Evolutionary conservation across 2,329 filamentous ascomycete species (phyloP).

Genomic region (Hortaea werneckii): DNA sequence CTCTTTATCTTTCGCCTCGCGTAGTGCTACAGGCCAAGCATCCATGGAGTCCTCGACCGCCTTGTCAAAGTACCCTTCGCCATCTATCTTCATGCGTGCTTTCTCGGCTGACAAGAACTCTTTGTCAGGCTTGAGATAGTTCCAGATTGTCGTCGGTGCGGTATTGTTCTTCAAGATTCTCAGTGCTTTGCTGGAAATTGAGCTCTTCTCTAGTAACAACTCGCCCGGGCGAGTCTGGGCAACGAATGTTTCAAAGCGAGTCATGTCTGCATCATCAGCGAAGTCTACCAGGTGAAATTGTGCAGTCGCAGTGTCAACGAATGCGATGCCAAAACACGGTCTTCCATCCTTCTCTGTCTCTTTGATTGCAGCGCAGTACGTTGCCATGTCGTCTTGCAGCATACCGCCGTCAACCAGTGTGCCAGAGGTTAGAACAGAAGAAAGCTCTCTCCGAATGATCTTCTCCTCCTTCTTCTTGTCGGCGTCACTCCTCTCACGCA

Average conservation of each 20-base stretch:
- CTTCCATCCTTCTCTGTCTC: constrained; percentile 54
- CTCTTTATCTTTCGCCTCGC: constrained; percentile 65
- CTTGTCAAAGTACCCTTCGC: constrained; percentile 63
- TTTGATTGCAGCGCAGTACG: constrained; percentile 92
- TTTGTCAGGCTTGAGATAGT: constrained; percentile 71
- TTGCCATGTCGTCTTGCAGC: constrained; percentile 96
- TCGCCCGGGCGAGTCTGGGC: constrained; percentile 86
- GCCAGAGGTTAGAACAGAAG: constrained; percentile 81
- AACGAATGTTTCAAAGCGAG: constrained; percentile 93
- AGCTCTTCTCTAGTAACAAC: constrained; percentile 71
- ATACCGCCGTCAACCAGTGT: constrained; percentile 93
- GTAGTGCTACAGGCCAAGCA: constrained; percentile 68
- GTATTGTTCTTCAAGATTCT: constrained; percentile 96
- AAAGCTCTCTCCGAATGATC: constrained; percentile 81
- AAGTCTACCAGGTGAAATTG: constrained; percentile 93
- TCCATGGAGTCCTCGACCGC: constrained; percentile 48
- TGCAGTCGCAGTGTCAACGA: constrained; percentile 90
- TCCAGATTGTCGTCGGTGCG: constrained; percentile 87
- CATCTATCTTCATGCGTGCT: constrained; percentile 70
- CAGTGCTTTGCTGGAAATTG: constrained; percentile 74
- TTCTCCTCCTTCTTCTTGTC: constrained; percentile 70
- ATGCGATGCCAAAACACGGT: constrained; percentile 82
- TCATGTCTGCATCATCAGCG: constrained; percentile 82
- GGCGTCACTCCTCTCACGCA: constrained; percentile 76
- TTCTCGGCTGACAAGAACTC: constrained; percentile 89